Conservation (phyloP, 2,329 filamentous ascomycete species). For the Pseudogymnoascus sp. region DNA sequence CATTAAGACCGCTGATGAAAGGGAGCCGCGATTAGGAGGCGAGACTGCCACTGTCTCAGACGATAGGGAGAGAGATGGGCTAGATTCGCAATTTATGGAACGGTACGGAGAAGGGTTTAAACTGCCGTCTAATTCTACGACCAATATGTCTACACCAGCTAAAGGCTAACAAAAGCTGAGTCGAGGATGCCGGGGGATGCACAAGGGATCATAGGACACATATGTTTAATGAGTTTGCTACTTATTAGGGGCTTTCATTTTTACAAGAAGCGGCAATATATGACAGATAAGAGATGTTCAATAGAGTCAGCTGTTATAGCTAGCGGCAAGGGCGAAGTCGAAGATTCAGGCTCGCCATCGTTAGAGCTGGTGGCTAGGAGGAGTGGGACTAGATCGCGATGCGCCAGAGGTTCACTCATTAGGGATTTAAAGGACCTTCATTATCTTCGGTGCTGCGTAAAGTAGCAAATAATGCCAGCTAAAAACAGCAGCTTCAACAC, state of each 20-base stretch:
- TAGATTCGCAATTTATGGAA: conserved; percentile 20
- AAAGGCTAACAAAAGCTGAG: background rate
- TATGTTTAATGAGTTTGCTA: background rate
- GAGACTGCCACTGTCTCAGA: conserved; percentile 10
- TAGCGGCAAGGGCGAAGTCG: background rate
- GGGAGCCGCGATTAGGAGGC: conserved; percentile 13
- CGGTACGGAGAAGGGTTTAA: conserved; percentile 22
- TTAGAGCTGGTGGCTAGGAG: background rate
- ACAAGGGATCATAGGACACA: background rate
- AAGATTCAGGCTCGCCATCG: background rate
- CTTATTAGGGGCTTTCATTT: background rate
- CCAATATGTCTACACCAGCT: background rate
- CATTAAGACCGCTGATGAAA: conserved; percentile 15
- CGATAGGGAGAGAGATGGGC: conserved; percentile 12
- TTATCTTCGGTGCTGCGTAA: background rate
- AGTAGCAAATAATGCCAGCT: background rate
- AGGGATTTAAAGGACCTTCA: background rate
- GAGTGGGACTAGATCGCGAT: background rate
- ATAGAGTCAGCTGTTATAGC: background rate
- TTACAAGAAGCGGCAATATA: background rate
- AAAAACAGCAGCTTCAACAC: background rate
- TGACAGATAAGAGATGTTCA: background rate
- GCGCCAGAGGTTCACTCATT: background rate
- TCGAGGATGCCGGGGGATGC: background rate
- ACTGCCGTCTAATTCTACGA: background rate